These are phyloP conservation scores for Malassezia dermatis DNA, from an alignment of 1,284 basidiomycete species.

Conservation along the genomic window DNA sequence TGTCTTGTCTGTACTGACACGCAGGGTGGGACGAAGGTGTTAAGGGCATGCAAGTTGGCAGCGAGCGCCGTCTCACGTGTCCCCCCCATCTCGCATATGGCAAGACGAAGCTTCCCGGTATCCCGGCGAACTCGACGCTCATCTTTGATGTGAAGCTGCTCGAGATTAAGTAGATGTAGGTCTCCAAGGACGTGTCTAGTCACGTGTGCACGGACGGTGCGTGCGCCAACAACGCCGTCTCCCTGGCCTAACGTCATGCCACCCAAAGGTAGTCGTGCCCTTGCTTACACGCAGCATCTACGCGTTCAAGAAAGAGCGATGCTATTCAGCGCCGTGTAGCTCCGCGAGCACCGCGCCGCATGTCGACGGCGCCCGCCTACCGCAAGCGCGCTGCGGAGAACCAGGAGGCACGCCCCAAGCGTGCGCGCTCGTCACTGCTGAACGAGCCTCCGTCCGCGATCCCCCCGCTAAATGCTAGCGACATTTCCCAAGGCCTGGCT, in stretches of 20 bases:
- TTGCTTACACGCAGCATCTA: background rate
- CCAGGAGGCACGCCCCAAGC: conserved; percentile 10
- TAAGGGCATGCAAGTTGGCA: conserved; percentile 79
- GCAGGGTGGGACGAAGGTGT: conserved; percentile 76
- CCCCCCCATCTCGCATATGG: conserved; percentile 56
- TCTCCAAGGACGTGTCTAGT: background rate
- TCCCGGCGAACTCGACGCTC: conserved; percentile 53
- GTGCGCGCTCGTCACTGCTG: conserved; percentile 6
- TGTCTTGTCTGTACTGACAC: conserved; percentile 7
- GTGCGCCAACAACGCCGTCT: background rate
- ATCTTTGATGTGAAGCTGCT: conserved; percentile 55
- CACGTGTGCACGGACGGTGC: background rate
- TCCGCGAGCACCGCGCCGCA: background rate
- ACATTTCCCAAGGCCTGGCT: background rate
- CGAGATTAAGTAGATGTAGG: conserved; percentile 49
- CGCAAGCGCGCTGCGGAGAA: conserved; percentile 28
- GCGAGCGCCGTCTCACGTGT: conserved; percentile 71
- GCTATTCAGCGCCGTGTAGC: background rate
- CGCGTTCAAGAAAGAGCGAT: background rate
- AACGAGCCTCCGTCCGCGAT: conserved; percentile 10
- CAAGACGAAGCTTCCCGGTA: conserved; percentile 51
- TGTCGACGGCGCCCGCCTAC: background rate
- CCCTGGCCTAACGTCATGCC: conserved; percentile 2
- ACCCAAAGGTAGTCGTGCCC: conserved; percentile 7
- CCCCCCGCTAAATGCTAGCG: conserved; percentile 3